Conservation (phyloP, 495 filamentous ascomycete species). For the Venustampulla echinocandica region DNA sequence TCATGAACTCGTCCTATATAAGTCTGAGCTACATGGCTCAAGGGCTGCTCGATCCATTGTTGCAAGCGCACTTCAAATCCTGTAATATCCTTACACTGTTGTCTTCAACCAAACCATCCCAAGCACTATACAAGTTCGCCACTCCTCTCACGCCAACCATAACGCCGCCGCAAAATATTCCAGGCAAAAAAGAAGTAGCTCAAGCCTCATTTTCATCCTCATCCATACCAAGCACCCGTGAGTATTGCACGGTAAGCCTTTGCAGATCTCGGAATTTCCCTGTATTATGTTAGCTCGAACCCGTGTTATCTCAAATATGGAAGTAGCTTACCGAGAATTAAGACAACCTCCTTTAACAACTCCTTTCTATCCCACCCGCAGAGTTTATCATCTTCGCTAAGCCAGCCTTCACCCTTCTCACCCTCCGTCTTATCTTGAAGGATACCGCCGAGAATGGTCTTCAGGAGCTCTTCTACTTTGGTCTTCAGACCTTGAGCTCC, state of each 20-base stretch:
- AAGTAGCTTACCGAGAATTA: slow-evolving; percentile 75
- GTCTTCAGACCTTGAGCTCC: slow-evolving; percentile 76
- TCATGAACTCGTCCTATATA: not conserved
- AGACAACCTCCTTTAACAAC: slow-evolving; percentile 76
- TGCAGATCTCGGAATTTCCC: slow-evolving; percentile 92
- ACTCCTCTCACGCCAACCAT: slow-evolving; percentile 13
- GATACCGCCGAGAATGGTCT: slow-evolving; percentile 66
- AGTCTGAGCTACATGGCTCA: not conserved
- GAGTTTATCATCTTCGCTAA: slow-evolving; percentile 53
- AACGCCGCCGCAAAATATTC: slow-evolving; percentile 15
- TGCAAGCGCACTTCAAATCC: not conserved
- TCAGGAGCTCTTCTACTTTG: slow-evolving; percentile 88
- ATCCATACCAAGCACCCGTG: slow-evolving; percentile 58
- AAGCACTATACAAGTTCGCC: not conserved
- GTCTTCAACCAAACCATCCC: not conserved
- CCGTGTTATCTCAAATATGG: too few relatives aligned
- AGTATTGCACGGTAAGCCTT: slow-evolving; percentile 83
- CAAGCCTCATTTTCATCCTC: slow-evolving; percentile 29
- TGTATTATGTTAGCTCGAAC: slow-evolving; percentile 32
- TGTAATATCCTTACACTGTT: slow-evolving; percentile 3
- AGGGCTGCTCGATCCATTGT: too few relatives aligned
- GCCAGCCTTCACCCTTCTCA: slow-evolving; percentile 42
- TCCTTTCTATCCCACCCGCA: slow-evolving; percentile 87
- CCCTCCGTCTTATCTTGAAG: slow-evolving; percentile 37
- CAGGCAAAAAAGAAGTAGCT: not conserved